A percentile compares a stretch with the other conserved stretches of the same genome.
phyloP scores from a whole-genome alignment of 169 alveolate species.

The Plasmodium yoelii region DNA sequence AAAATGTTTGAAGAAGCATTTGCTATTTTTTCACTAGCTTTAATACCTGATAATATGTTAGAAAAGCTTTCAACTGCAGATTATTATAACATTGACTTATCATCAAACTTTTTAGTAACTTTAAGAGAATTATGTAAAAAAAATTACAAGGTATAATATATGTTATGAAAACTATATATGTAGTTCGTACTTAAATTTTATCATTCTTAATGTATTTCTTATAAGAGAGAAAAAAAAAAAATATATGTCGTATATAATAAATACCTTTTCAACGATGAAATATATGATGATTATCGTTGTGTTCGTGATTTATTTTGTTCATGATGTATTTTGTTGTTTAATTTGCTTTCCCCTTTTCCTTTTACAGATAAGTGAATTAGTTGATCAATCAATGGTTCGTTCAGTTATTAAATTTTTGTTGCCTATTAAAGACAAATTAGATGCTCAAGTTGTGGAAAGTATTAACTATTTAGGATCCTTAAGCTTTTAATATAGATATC shows the following conservation, averaged over 20 bases:
- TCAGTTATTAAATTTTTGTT: conserved; percentile 52
- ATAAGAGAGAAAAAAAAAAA: too few species aligned
- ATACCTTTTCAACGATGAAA: background rate
- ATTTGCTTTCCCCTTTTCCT: background rate
- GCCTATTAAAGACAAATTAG: conserved; percentile 73
- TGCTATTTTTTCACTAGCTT: conserved; percentile 51
- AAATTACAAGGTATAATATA: conserved; percentile 24
- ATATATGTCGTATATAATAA: too few species aligned
- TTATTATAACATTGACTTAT: conserved; percentile 63
- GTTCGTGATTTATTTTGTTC: too few species aligned
- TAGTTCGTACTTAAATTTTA: background rate
- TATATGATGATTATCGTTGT: background rate
- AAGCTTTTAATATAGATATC: conserved; percentile 32
- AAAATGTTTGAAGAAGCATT: conserved; percentile 77
- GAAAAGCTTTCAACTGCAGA: conserved; percentile 72
- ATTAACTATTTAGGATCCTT: conserved; percentile 45
- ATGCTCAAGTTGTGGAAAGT: conserved; percentile 71
- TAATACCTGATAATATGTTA: conserved; percentile 57
- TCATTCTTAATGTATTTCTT: background rate
- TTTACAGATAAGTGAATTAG: conserved; percentile 69
- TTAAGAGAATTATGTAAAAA: conserved; percentile 55
- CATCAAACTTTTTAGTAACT: conserved; percentile 66
- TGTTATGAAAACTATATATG: background rate
- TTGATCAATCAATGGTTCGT: conserved; percentile 23
- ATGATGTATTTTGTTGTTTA: background rate